Conservation (phyloP, 176 grass and related monocot species). For the Saccharum spontaneum region DNA sequence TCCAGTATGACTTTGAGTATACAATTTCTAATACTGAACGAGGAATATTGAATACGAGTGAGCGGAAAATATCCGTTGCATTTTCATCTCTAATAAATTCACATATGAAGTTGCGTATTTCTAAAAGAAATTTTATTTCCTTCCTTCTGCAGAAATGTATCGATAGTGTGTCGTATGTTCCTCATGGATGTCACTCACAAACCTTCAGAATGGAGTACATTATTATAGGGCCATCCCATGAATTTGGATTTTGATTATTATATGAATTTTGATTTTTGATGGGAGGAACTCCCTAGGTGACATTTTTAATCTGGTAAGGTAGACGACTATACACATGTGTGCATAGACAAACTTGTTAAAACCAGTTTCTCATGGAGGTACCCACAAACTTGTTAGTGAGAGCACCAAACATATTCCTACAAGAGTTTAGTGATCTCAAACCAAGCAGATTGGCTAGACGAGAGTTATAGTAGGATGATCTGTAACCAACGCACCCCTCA, state of each 20-base stretch:
- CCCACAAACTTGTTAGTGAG: neutral
- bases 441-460: neutral
- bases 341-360: neutral
- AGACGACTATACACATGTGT: neutral
- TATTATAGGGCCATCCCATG: no score
- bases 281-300: no score
- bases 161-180: no score
- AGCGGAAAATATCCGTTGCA: no score
- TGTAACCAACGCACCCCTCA: neutral
- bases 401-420: neutral
- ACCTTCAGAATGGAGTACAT: no score
- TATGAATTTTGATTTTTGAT: neutral
- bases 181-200: neutral
- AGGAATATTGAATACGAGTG: no score
- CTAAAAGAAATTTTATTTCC: neutral
- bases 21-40: no score
- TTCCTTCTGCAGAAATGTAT: no score
- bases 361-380: neutral
- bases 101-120: neutral
- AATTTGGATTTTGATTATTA: no score
- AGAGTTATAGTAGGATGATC: neutral
- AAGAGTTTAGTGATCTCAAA: neutral
- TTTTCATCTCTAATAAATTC: no score
- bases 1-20: no score
- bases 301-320: neutral